Conservation (phyloP, 352 stramenopile genomes). For the Phytopythium ostracodes region DNA sequence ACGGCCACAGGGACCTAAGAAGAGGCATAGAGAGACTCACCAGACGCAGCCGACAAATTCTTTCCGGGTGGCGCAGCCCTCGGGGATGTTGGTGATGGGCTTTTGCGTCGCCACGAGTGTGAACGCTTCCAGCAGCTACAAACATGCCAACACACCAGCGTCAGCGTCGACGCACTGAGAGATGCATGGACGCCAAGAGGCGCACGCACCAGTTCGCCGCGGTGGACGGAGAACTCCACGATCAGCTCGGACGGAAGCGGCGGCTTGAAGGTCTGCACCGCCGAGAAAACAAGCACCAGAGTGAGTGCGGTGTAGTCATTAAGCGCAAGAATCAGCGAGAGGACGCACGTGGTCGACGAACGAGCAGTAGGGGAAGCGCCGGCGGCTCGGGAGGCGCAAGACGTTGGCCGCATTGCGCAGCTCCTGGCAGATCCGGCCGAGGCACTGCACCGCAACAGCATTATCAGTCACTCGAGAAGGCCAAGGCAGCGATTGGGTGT, state of each 20-base stretch:
- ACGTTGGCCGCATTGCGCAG: conserved; percentile 70
- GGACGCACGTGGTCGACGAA: conserved; percentile 74
- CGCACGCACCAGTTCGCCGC: conserved; percentile 57
- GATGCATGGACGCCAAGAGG: background rate
- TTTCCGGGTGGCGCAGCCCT: conserved; percentile 68
- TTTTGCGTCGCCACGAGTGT: conserved; percentile 58
- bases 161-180: background rate
- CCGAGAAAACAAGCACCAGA: background rate
- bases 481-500: background rate
- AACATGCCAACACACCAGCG: background rate
- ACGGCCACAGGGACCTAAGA: background rate
- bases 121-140: conserved; percentile 76
- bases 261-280: conserved; percentile 59
- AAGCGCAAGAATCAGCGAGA: background rate
- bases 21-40: conserved; percentile 26
- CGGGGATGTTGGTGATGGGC: conserved; percentile 38
- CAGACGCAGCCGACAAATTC: conserved; percentile 78
- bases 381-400: conserved; percentile 62
- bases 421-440: conserved; percentile 53
- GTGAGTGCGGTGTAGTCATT: background rate
- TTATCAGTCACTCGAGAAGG: background rate
- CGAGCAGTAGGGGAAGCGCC: conserved; percentile 77
- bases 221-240: conserved; percentile 82
- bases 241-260: conserved; percentile 65
- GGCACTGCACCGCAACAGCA: conserved; percentile 11